Evolutionary conservation across 805 yeast species (phyloP), one percentile per base, ranked within the genome.

Genomic region (Wickerhamiella hasegawae): DNA sequence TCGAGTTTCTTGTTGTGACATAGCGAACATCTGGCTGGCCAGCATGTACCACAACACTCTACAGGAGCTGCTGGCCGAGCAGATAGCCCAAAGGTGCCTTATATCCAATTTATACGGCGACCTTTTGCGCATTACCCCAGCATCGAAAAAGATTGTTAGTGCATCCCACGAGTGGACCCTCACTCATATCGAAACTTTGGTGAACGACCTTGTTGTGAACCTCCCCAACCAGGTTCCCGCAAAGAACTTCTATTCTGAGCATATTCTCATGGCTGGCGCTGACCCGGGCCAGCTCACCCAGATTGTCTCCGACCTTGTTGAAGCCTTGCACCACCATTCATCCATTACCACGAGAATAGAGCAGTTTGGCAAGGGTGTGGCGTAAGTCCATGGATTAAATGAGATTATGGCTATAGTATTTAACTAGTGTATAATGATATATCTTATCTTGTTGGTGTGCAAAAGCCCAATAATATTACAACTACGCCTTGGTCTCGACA

Each of bases 111-210:
- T 54, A 19, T 54, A 53, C 37, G 46, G 46, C 16, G 45, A 39
- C 24, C 44, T 54, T 28, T 45, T 54, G n/a, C 41, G 44, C 36
- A 36, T 48, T 14, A 47, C 52, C 33, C 47, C 52, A 16, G 48
- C 51, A 35, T 38, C 43, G 34, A 51, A 53, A 18, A 38, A 39
- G 27, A 37, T 50, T 18, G 35, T 51, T 17, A 48, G 51, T 31
- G 58, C 56, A 5, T 52, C 55, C 9, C 58, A 54, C 38, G 54
- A 52, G 36, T 54, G 58, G 58, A 40, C 52, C 11, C 41, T 54
- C 32, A 40, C 49, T 23, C 45, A 48, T 40, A 51, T 54, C 30
- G 53, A 51, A 39, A 31, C 51, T 14, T 35, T 54, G 15, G 52
- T 49, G 18, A 47, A 48, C 20, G 58, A 54, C 42, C 40, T 54